Evolutionary conservation across 2,329 filamentous ascomycete species (phyloP).

Genomic region (Thyridium curvatum): DNA sequence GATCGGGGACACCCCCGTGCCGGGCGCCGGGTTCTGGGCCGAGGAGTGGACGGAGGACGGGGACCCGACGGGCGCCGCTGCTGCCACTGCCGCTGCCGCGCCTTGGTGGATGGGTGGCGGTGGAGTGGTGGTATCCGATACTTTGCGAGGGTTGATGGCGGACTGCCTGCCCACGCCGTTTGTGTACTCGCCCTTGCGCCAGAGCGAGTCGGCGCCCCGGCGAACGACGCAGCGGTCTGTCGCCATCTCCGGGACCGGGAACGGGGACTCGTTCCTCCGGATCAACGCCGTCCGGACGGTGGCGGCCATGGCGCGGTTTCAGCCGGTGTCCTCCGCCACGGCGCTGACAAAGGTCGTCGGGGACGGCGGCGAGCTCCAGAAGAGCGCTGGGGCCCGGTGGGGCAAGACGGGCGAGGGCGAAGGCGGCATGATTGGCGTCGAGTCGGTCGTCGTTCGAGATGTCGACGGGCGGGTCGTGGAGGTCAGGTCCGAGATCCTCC

Average conservation of each 20-base stretch:
- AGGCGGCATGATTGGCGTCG: slow-evolving; percentile 81
- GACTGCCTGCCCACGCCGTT: slow-evolving; percentile 54
- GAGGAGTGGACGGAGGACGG: slow-evolving; percentile 65
- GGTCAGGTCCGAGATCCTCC: slow-evolving; percentile 50
- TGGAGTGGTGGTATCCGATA: slow-evolving; percentile 28
- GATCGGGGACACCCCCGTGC: slow-evolving; percentile 78
- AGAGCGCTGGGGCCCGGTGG: slow-evolving; percentile 70
- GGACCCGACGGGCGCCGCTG: slow-evolving; percentile 19
- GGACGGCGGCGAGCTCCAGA: slow-evolving; percentile 64
- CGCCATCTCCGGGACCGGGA: slow-evolving; percentile 74
- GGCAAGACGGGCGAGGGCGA: slow-evolving; percentile 68
- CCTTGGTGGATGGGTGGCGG: slow-evolving; percentile 10
- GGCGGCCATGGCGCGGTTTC: slow-evolving; percentile 66
- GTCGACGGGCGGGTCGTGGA: slow-evolving; percentile 36
- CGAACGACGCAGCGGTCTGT: slow-evolving; percentile 33
- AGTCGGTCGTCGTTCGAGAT: slow-evolving; percentile 44
- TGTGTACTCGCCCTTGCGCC: slow-evolving; percentile 25
- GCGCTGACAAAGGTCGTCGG: slow-evolving; percentile 64
- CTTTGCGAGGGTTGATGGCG: slow-evolving; percentile 42
- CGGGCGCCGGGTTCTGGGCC: slow-evolving; percentile 86
- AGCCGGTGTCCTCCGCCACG: slow-evolving; percentile 37
- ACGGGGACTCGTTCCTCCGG: slow-evolving; percentile 82
- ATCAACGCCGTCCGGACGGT: slow-evolving; percentile 65
- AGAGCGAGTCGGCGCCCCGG: background rate
- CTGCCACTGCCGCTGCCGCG: background rate